Conservation (phyloP, 768 basidiomycete species). For the Xerocomellus dryophilus region DNA sequence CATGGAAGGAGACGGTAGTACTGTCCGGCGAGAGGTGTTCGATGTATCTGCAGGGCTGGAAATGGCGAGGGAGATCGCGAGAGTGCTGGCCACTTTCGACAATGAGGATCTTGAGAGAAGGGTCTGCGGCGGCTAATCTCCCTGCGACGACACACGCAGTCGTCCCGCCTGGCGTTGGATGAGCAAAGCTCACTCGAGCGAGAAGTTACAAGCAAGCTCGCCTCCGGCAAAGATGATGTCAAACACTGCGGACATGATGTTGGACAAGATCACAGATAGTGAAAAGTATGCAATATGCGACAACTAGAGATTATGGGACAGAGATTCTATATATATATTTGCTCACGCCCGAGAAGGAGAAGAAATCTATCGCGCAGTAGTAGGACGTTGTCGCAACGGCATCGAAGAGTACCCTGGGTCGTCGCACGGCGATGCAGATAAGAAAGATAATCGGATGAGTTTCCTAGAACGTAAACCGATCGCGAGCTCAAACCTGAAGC, state of each 20-base stretch:
- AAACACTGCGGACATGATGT: constrained; percentile 21
- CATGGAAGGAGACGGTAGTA: constrained; percentile 45
- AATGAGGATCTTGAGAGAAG: constrained; percentile 54
- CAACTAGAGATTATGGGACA: neutral
- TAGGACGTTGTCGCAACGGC: neutral
- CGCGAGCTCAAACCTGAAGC: too few relatives aligned
- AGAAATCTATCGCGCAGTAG: too few relatives aligned
- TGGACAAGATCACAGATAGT: neutral
- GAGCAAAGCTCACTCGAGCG: neutral
- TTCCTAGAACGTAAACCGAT: too few relatives aligned
- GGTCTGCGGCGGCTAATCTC: constrained; percentile 52
- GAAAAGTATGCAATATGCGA: too few relatives aligned
- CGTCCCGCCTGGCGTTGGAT: constrained; percentile 39
- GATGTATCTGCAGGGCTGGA: constrained; percentile 53
- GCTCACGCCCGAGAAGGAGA: neutral
- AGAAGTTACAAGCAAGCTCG: constrained; percentile 11
- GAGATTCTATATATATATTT: neutral
- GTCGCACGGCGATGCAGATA: too few relatives aligned
- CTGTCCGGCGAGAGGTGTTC: constrained; percentile 39
- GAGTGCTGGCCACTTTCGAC: constrained; percentile 59
- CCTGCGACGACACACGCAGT: constrained; percentile 50
- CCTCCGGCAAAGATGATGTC: constrained; percentile 62
- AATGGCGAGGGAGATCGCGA: constrained; percentile 42
- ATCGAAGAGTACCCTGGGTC: too few relatives aligned
- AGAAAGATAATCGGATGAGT: too few relatives aligned